These are phyloP conservation scores for Seminavis robusta DNA, from an alignment of 108 stramenopile species.

Conservation along the genomic window DNA sequence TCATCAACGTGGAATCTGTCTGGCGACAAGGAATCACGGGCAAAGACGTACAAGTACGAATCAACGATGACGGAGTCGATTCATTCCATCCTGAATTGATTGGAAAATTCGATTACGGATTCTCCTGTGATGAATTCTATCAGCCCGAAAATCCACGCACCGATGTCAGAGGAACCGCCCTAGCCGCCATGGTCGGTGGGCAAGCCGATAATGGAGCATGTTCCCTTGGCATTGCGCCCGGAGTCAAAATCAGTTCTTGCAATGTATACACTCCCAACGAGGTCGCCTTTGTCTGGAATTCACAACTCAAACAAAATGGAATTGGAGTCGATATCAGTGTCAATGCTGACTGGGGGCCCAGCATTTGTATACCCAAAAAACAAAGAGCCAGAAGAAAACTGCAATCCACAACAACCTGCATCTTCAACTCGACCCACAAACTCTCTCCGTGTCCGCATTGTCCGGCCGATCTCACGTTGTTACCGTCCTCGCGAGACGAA, in stretches of 20 bases:
- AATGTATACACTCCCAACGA: too few relatives aligned
- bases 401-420: too few relatives aligned
- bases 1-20: constrained; percentile 21
- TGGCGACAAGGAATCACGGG: constrained; percentile 27
- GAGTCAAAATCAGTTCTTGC: constrained; percentile 17
- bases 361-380: not conserved
- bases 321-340: constrained; percentile 28
- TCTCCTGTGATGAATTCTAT: not conserved
- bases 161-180: constrained; percentile 22
- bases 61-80: constrained; percentile 42
- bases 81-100: constrained; percentile 22
- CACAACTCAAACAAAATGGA: not conserved
- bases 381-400: not conserved
- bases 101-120: not conserved
- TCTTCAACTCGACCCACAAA: too few relatives aligned
- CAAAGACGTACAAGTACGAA: constrained; percentile 20
- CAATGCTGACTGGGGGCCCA: constrained; percentile 22
- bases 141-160: not conserved
- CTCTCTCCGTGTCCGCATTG: constrained; percentile 1
- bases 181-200: constrained; percentile 17
- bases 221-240: constrained; percentile 27
- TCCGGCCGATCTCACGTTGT: constrained; percentile 3
- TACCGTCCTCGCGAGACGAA: not conserved
- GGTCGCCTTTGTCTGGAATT: too few relatives aligned
- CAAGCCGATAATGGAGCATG: constrained; percentile 20